These are phyloP conservation scores for Vicia villosa DNA, from an alignment of 306 rosid genomes.

Conservation along the genomic window DNA sequence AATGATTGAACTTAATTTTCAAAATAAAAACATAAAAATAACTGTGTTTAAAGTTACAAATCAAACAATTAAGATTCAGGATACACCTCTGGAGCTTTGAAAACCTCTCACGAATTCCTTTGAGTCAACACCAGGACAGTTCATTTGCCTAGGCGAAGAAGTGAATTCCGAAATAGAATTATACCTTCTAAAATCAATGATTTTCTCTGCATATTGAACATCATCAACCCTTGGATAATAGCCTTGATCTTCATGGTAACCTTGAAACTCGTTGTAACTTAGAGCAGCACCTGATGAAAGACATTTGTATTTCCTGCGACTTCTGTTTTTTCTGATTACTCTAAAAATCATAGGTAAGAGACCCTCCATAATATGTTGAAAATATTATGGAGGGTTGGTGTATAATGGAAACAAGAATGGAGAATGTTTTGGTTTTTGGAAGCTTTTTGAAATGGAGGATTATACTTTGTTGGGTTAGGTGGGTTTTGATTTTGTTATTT, in stretches of 20 bases:
- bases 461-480: slow-evolving; percentile 39
- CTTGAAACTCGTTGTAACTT: slow-evolving; percentile 25
- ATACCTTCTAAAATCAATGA: slow-evolving; percentile 23
- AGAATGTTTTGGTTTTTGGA: neutral
- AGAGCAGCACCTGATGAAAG: slow-evolving; percentile 41
- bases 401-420: neutral
- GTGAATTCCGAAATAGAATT: slow-evolving; percentile 28
- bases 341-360: slow-evolving; percentile 44
- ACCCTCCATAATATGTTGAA: slow-evolving; percentile 44
- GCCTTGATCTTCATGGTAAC: neutral
- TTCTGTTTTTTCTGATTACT: slow-evolving; percentile 44
- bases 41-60: neutral
- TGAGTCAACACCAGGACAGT: neutral
- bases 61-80: neutral
- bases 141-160: slow-evolving; percentile 12
- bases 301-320: slow-evolving; percentile 38
- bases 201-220: neutral
- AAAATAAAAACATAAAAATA: neutral
- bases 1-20: neutral
- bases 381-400: no score
- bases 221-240: neutral
- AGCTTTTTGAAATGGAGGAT: neutral
- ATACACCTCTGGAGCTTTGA: slow-evolving; percentile 22
- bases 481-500: slow-evolving; percentile 16
- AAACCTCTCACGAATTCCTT: slow-evolving; percentile 31